phyloP scores from a whole-genome alignment of 2,329 filamentous ascomycete genomes.

The Coleophoma eucalyptorum region DNA sequence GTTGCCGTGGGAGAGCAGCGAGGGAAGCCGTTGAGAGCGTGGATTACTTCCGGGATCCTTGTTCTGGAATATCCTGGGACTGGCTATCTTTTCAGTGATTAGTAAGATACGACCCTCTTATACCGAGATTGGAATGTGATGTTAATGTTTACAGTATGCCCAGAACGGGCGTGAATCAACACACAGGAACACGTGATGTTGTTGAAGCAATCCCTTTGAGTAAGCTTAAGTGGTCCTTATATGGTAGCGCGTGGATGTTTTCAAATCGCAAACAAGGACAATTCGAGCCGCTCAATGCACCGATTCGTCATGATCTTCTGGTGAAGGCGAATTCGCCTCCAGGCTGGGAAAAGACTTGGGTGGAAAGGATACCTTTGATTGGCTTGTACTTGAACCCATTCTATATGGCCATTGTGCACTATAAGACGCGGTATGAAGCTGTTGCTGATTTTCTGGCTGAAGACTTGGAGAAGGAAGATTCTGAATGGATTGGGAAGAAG shows the following conservation, averaged over 20 bases:
- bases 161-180: slow-evolving; percentile 3
- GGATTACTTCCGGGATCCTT: slow-evolving; percentile 32
- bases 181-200: slow-evolving; percentile 9
- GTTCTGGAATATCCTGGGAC: slow-evolving; percentile 32
- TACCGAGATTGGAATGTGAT: background rate
- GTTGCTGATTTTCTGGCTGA: slow-evolving; percentile 37
- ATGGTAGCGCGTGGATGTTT: slow-evolving; percentile 32
- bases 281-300: slow-evolving; percentile 27
- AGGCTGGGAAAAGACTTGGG: slow-evolving; percentile 9
- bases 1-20: slow-evolving; percentile 29
- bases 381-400: slow-evolving; percentile 24
- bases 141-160: slow-evolving; percentile 3
- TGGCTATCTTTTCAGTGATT: slow-evolving; percentile 27
- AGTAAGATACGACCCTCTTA: slow-evolving; percentile 19
- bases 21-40: slow-evolving; percentile 30
- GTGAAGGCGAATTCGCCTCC: slow-evolving; percentile 5
- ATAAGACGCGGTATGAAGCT: slow-evolving; percentile 34
- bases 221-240: slow-evolving; percentile 32
- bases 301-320: slow-evolving; percentile 14
- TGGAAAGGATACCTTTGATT: slow-evolving; percentile 17
- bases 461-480: slow-evolving; percentile 29
- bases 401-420: slow-evolving; percentile 24
- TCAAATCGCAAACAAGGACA: slow-evolving; percentile 28
- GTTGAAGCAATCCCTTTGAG: slow-evolving; percentile 7
- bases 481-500: slow-evolving; percentile 27